Evolutionary conservation across 2,329 filamentous ascomycete species (phyloP).

Genomic region (Pseudophaeomoniella oleicola): DNA sequence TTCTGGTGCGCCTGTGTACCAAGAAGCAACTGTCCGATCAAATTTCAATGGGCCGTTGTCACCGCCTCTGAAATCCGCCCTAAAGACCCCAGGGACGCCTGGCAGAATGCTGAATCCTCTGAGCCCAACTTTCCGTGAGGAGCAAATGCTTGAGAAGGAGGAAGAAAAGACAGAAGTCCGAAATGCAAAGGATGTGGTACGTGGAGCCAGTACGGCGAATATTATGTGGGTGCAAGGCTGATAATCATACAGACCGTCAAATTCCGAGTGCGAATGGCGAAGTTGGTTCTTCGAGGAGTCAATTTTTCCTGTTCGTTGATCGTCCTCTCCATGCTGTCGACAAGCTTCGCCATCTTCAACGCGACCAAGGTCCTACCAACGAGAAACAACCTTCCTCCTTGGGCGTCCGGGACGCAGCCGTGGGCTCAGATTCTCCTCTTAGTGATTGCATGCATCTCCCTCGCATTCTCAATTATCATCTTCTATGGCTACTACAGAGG

Average conservation of each 20-base stretch:
- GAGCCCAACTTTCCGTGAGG: constrained; percentile 84
- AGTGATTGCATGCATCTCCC: constrained; percentile 62
- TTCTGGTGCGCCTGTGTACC: constrained; percentile 29
- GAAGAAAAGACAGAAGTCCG: constrained; percentile 71
- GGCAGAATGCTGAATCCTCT: constrained; percentile 63
- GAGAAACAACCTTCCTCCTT: constrained; percentile 70
- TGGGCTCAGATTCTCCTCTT: constrained; percentile 89
- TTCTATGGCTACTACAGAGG: constrained; percentile 79
- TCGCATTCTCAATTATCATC: constrained; percentile 63
- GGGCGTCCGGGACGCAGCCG: constrained; percentile 62
- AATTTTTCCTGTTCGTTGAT: constrained; percentile 97
- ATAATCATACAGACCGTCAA: constrained; percentile 66
- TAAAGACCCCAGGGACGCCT: constrained; percentile 75
- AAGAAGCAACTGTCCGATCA: constrained; percentile 37
- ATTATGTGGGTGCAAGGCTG: constrained; percentile 13
- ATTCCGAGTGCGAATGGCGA: constrained; percentile 77
- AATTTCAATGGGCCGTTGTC: constrained; percentile 9
- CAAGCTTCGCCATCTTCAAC: constrained; percentile 88
- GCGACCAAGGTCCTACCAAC: constrained; percentile 60
- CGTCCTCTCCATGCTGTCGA: constrained; percentile 74
- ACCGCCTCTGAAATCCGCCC: constrained; percentile 69
- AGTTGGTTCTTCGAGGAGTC: constrained; percentile 85
- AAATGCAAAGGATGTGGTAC: constrained; percentile 75
- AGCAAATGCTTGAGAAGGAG: constrained; percentile 71
- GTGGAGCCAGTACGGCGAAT: constrained; percentile 20